These are phyloP conservation scores for Vigna mungo DNA, from an alignment of 306 rosid genomes.

Conservation along the genomic window DNA sequence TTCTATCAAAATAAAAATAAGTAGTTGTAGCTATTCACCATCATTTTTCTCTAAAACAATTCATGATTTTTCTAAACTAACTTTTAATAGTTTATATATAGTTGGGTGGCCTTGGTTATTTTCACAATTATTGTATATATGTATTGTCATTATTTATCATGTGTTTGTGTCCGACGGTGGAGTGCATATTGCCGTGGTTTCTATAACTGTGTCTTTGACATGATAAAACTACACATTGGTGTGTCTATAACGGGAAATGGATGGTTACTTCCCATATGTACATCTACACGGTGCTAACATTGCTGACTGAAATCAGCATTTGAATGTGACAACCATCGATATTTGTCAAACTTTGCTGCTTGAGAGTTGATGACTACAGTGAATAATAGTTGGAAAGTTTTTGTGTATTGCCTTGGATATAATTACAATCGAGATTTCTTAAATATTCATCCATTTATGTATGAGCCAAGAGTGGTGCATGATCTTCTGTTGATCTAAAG, in stretches of 20 bases:
- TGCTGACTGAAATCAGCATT: conserved; percentile 2
- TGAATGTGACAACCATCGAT: conserved; percentile 12
- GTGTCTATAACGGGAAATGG: conserved; percentile 8
- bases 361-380: background rate
- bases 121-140: background rate
- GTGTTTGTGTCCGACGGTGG: background rate
- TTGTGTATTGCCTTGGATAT: conserved; percentile 3
- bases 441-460: background rate
- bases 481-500: background rate
- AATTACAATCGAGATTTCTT: conserved; percentile 11
- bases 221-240: background rate
- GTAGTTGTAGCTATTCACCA: background rate
- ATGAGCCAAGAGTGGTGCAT: conserved; percentile 2
- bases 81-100: background rate
- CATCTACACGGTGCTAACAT: background rate
- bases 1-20: background rate
- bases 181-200: conserved; percentile 11
- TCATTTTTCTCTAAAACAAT: background rate
- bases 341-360: conserved; percentile 36
- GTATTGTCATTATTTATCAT: conserved; percentile 15
- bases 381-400: background rate
- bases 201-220: conserved; percentile 2
- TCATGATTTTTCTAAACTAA: background rate
- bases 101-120: background rate
- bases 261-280: background rate